Conservation (phyloP, 2,329 filamentous ascomycete species). For the Fusarium nematophilum region DNA sequence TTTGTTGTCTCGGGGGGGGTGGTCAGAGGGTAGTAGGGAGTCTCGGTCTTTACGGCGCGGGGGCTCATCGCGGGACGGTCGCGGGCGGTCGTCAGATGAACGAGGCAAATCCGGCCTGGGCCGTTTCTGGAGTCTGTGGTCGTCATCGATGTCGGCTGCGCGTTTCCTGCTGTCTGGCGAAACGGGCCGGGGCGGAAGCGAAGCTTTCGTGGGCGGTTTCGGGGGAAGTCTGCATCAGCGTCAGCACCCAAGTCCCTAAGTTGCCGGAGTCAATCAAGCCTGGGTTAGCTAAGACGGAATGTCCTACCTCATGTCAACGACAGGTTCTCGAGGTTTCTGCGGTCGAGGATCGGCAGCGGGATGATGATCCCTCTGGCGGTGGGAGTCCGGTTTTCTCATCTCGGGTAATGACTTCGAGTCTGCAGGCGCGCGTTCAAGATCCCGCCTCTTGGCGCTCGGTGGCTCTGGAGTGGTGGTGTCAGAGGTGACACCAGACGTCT, state of each 20-base stretch:
- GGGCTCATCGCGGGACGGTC: conserved; percentile 49
- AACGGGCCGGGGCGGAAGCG: conserved; percentile 50
- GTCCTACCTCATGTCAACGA: conserved; percentile 48
- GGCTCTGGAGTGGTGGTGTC: conserved; percentile 54
- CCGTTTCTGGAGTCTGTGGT: conserved; percentile 59
- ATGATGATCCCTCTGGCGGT: conserved; percentile 40
- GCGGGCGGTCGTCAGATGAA: conserved; percentile 47
- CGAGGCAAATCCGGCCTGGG: conserved; percentile 53
- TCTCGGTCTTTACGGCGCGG: conserved; percentile 48
- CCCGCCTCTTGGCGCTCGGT: conserved; percentile 47
- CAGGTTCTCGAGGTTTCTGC: conserved; percentile 45
- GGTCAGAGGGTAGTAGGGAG: conserved; percentile 44
- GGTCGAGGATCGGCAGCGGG: conserved; percentile 44
- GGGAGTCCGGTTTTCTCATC: conserved; percentile 39
- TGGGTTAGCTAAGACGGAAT: neutral
- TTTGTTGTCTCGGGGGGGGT: conserved; percentile 45
- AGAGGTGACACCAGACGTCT: conserved; percentile 50
- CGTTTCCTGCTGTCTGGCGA: conserved; percentile 62
- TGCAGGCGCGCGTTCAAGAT: conserved; percentile 45
- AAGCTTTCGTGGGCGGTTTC: conserved; percentile 49
- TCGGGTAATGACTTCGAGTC: conserved; percentile 37
- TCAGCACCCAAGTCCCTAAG: conserved; percentile 25
- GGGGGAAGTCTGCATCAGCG: conserved; percentile 47
- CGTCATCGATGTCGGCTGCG: conserved; percentile 56
- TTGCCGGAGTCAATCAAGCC: conserved; percentile 5